Conservation (phyloP, 108 stramenopile genomes). For the Hondaea fermentalgiana region DNA sequence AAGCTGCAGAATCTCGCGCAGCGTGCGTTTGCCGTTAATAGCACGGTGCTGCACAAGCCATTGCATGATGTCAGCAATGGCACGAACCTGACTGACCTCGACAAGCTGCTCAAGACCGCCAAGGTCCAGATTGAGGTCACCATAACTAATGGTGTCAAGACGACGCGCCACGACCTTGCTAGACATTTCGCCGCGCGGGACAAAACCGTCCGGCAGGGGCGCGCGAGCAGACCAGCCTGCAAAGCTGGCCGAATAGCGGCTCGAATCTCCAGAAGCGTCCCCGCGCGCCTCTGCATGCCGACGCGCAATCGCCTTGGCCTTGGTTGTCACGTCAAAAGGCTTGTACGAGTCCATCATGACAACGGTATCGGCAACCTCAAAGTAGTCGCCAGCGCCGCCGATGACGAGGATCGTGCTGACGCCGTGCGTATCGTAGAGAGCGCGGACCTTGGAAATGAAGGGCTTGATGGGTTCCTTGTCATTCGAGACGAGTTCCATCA, state of each 20-base stretch:
- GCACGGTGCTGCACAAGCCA: not conserved
- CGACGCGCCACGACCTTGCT: constrained; percentile 28
- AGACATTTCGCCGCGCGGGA: not conserved
- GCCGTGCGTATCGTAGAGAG: constrained; percentile 62
- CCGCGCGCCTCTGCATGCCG: not conserved
- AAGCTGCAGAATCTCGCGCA: constrained; percentile 25
- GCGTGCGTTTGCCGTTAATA: not conserved
- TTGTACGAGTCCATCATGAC: constrained; percentile 79
- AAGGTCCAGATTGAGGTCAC: constrained; percentile 42
- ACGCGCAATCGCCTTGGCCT: constrained; percentile 67
- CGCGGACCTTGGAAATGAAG: constrained; percentile 66
- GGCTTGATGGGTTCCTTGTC: constrained; percentile 93
- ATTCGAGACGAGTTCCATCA: constrained; percentile 76
- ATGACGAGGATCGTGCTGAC: constrained; percentile 79
- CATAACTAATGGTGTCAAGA: constrained; percentile 32
- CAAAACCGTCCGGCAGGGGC: not conserved
- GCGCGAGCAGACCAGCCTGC: not conserved
- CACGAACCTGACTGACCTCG: constrained; percentile 42
- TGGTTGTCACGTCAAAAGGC: constrained; percentile 66
- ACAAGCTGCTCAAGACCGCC: constrained; percentile 44
- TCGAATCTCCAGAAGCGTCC: not conserved
- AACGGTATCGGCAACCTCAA: constrained; percentile 81
- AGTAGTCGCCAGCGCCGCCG: constrained; percentile 87
- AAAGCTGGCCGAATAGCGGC: not conserved
- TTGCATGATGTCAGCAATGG: constrained; percentile 29